Evolutionary conservation across 257 asterid species (phyloP).

Genomic region (Solanum bulbocastanum): DNA sequence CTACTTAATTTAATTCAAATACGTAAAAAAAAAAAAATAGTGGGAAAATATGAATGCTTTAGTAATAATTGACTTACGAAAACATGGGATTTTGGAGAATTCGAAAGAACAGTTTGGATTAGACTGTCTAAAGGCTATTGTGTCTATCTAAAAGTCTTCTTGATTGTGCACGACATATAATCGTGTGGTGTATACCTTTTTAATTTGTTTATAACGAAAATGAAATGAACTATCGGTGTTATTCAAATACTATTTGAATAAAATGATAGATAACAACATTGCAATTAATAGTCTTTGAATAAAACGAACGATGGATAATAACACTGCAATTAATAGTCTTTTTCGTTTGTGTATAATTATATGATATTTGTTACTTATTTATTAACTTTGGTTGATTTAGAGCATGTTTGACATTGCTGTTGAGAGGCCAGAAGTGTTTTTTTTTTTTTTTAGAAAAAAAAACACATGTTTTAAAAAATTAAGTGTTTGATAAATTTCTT

Average conservation of each 20-base stretch:
- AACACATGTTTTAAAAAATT: no score
- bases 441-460: no score
- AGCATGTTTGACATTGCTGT: no score
- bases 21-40: no score
- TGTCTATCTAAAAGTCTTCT: neutral
- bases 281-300: neutral
- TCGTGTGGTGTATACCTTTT: neutral
- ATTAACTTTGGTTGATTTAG: no score
- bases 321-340: neutral
- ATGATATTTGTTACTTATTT: no score
- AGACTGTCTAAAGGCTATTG: neutral
- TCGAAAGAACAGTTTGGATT: neutral
- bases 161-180: neutral
- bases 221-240: neutral
- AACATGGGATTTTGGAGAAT: neutral
- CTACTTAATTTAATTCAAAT: neutral
- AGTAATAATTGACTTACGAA: neutral
- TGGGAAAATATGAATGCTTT: neutral
- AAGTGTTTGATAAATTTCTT: no score
- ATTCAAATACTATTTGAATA: neutral
- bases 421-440: no score
- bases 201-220: neutral
- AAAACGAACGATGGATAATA: neutral
- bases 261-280: neutral
- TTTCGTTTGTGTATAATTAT: neutral